Base-by-base conservation (phyloP, 1,284 basidiomycete species). In the Puccinia hordei region DNA sequence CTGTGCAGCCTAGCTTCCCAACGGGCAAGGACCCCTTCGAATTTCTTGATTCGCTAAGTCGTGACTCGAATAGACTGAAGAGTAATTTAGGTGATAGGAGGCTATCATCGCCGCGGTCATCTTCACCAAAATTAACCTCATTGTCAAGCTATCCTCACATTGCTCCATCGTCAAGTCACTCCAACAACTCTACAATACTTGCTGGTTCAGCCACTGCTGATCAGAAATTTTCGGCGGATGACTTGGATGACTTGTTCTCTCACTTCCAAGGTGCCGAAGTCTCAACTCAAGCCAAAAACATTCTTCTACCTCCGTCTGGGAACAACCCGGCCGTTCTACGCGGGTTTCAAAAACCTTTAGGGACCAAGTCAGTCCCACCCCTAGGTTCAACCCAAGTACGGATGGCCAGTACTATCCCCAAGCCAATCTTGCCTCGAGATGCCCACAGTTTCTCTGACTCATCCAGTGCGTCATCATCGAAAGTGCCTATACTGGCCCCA, bases 231-330 rank as follows among this genome's bases (percentile, higher is more conserved):
- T 30, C 33, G n/a, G 35, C 46, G 13, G 65, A 78, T 69, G 53
- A 66, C 63, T 38, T 78, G 33, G 75, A 78, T 69, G 75, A 78
- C 4, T 53, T 78, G 9, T 78, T 78, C 51, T 78, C 75, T 17
- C 30, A 55, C 24, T 78, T 78, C 22, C 49, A 75, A 65, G 38
- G 59, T 27, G 24, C 59, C 17, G 49, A 65, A 10, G 8, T 46
- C n/a, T 22, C 46, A 46, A 30, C 41, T 27, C 66, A 27, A 51
- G 24, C 15, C 22, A 38, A 68, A 46, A 1, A 5, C 15, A 68
- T 9, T 4, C 33, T 2, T 5, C n/a, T 19, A 41, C 22, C 63
- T 24, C 57, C 57, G 38, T 12, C 69, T 46, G 6, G 33, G 33
- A 24, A 12, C 10, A 51, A 46, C 8, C 15, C 30, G 19, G 19